phyloP scores from a whole-genome alignment of 169 alveolate genomes.

The Eimeria necatrix region DNA sequence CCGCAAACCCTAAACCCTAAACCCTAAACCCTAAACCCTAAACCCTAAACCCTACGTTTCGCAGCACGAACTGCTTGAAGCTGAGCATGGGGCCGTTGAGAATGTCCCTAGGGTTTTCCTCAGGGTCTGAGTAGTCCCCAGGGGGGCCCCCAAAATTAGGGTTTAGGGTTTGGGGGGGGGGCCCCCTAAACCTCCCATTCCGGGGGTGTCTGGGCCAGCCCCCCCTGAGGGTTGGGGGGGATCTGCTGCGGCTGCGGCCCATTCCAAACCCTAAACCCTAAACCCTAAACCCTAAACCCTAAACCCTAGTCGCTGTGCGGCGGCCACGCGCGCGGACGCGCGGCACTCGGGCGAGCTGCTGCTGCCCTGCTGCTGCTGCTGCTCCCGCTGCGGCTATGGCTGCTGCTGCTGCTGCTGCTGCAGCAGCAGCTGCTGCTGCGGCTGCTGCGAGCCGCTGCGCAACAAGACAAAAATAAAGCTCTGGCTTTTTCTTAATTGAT shows the following conservation, averaged over 20 bases:
- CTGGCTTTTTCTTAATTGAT: too few relatives aligned
- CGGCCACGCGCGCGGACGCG: too few relatives aligned
- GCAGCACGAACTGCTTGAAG: background rate
- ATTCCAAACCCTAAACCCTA: background rate
- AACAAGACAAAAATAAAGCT: too few relatives aligned
- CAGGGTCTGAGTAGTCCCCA: background rate
- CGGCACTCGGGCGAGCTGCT: background rate
- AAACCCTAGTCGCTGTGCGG: too few relatives aligned
- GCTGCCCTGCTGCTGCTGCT: background rate
- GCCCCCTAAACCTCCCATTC: background rate
- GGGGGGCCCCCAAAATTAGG: background rate
- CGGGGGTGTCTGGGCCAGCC: background rate
- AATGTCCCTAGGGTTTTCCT: background rate
- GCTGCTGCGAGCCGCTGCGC: background rate
- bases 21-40: background rate
- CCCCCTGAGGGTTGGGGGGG: background rate
- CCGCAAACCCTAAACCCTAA: too few relatives aligned
- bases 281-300: background rate
- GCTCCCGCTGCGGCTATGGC: too few relatives aligned
- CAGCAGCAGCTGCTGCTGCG: background rate
- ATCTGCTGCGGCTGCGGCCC: conserved; percentile 1
- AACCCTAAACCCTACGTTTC: background rate
- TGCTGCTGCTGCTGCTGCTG: background rate
- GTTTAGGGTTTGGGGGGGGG: background rate
- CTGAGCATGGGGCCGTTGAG: background rate